Evolutionary conservation across 2,329 filamentous ascomycete genomes (phyloP).

Genomic region (Didymella pomorum): DNA sequence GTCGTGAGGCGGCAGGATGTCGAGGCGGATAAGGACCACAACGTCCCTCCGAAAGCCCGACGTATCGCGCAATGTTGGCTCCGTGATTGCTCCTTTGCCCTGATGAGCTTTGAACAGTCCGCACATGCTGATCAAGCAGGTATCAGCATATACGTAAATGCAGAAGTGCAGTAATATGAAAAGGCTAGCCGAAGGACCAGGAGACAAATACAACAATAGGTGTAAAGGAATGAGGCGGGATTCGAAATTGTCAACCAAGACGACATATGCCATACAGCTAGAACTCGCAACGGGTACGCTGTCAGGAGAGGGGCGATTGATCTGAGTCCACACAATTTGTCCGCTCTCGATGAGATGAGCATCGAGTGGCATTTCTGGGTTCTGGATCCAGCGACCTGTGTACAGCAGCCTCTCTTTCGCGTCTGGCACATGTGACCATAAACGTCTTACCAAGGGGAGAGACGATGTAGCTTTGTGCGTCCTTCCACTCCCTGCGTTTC

Average conservation of each 20-base stretch:
- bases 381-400: neutral
- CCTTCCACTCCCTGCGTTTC: neutral
- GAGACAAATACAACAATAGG: too few species aligned
- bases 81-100: neutral
- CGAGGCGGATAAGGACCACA: neutral
- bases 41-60: neutral
- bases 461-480: neutral
- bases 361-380: neutral
- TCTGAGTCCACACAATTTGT: neutral
- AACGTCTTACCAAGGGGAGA: neutral
- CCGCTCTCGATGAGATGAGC: neutral
- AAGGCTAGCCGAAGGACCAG: too few species aligned
- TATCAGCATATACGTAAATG: too few species aligned
- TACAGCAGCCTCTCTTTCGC: neutral
- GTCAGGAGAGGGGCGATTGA: too few species aligned
- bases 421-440: neutral
- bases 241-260: too few species aligned
- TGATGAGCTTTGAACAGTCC: neutral
- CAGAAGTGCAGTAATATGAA: too few species aligned
- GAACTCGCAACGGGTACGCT: too few species aligned
- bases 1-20: neutral
- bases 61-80: neutral
- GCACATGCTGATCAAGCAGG: neutral
- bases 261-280: too few species aligned
- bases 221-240: too few species aligned